Conservation (phyloP, 805 yeast genomes). For the Brettanomyces sp. region DNA sequence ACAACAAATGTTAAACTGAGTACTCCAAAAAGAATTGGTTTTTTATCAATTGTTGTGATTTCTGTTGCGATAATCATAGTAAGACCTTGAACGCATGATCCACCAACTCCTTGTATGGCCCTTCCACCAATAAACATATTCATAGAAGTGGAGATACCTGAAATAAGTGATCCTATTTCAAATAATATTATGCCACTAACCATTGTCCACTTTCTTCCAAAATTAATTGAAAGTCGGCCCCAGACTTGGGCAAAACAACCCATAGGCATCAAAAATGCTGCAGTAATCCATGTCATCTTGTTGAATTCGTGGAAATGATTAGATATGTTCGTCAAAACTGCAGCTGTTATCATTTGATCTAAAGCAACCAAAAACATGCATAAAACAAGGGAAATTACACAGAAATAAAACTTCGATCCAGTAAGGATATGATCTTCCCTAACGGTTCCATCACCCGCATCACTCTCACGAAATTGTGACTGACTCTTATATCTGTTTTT, state of each 20-base stretch:
- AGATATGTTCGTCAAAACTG: slow-evolving; percentile 41
- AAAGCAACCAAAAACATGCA: slow-evolving; percentile 29
- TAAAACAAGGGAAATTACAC: slow-evolving; percentile 9
- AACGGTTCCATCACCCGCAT: slow-evolving; percentile 31
- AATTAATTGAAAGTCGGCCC: slow-evolving; percentile 46
- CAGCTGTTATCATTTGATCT: slow-evolving; percentile 49
- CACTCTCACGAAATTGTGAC: slow-evolving; percentile 25
- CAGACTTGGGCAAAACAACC: slow-evolving; percentile 44
- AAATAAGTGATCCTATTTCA: slow-evolving; percentile 52
- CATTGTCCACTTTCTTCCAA: slow-evolving; percentile 47
- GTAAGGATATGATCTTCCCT: slow-evolving; percentile 19
- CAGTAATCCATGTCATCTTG: slow-evolving; percentile 49
- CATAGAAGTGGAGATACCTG: slow-evolving; percentile 48
- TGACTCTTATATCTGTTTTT: background rate
- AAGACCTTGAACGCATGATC: slow-evolving; percentile 55
- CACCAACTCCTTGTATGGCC: slow-evolving; percentile 66
- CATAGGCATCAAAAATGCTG: slow-evolving; percentile 46
- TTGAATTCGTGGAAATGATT: slow-evolving; percentile 38
- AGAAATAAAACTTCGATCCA: slow-evolving; percentile 13
- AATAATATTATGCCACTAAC: slow-evolving; percentile 41
- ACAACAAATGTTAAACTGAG: slow-evolving; percentile 36
- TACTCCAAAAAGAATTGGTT: slow-evolving; percentile 30
- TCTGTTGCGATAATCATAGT: slow-evolving; percentile 51
- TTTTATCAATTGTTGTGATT: slow-evolving; percentile 33
- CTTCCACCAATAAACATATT: slow-evolving; percentile 61